phyloP scores from a whole-genome alignment of 306 rosid genomes.

The Ammopiptanthus mongolicus region DNA sequence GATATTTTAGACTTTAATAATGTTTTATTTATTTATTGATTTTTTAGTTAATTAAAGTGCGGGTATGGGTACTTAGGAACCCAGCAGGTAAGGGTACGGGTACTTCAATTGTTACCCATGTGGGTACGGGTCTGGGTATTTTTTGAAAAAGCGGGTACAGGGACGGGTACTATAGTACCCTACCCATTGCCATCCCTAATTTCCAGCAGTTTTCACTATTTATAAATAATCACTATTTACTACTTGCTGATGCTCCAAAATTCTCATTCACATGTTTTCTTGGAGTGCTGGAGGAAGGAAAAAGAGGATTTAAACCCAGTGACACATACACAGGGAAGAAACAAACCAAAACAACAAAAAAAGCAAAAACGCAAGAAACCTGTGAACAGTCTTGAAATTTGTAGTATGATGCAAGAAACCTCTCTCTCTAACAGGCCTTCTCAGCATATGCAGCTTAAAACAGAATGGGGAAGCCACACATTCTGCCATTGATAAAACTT shows the following conservation, averaged over 20 bases:
- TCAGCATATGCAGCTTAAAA: conserved; percentile 45
- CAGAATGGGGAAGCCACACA: conserved; percentile 51
- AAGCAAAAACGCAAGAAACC: conserved; percentile 32
- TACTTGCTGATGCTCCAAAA: not conserved
- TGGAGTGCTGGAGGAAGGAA: not conserved
- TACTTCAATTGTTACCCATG: too few species aligned
- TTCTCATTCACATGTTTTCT: not conserved
- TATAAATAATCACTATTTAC: not conserved
- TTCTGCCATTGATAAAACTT: conserved; percentile 52
- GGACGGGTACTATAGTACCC: too few species aligned
- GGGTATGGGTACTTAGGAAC: too few species aligned
- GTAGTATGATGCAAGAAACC: conserved; percentile 18
- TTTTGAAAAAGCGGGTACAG: too few species aligned
- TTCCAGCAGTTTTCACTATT: not conserved
- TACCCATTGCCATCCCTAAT: too few species aligned
- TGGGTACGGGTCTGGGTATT: too few species aligned
- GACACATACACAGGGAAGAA: not conserved
- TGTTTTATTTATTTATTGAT: too few species aligned
- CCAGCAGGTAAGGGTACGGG: too few species aligned
- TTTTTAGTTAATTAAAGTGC: too few species aligned
- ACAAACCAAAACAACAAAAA: not conserved
- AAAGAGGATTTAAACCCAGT: not conserved
- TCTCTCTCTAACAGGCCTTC: conserved; percentile 22
- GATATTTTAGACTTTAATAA: too few species aligned
- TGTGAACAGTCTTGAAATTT: conserved; percentile 24